Conservation (phyloP, 768 basidiomycete species). For the Kondoa malvinella region DNA sequence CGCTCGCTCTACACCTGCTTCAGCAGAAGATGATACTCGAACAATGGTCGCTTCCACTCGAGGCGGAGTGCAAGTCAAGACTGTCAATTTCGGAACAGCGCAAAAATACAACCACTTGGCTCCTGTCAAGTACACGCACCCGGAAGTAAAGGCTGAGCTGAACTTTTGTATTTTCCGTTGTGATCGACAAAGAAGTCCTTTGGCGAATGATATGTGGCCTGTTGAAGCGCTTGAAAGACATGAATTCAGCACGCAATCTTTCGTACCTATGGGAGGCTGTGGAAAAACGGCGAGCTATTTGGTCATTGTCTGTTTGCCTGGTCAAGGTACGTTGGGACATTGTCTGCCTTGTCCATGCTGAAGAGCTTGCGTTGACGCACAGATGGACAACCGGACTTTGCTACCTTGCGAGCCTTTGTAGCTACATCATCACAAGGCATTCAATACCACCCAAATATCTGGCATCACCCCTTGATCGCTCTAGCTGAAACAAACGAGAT, state of each 20-base stretch:
- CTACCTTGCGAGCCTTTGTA: conserved; percentile 60
- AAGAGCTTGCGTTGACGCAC: neutral
- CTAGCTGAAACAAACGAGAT: conserved; percentile 36
- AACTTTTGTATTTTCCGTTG: conserved; percentile 66
- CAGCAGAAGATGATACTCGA: conserved; percentile 19
- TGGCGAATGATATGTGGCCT: neutral
- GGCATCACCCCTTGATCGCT: conserved; percentile 20
- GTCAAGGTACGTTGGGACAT: conserved; percentile 31
- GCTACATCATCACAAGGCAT: conserved; percentile 70
- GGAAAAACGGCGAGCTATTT: conserved; percentile 42
- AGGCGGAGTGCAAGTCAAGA: conserved; percentile 49
- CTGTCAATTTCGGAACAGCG: conserved; percentile 78
- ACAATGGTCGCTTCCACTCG: neutral
- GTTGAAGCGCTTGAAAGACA: conserved; percentile 75
- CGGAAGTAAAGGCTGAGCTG: conserved; percentile 42
- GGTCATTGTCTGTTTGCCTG: conserved; percentile 72
- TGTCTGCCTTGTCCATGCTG: neutral
- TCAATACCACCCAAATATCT: conserved; percentile 50
- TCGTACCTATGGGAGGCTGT: conserved; percentile 68
- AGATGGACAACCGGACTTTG: conserved; percentile 61
- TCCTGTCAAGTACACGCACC: conserved; percentile 38
- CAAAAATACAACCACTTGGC: conserved; percentile 83
- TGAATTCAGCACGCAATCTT: conserved; percentile 72
- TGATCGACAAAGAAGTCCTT: conserved; percentile 39
- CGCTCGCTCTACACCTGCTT: conserved; percentile 47